Base-by-base conservation (phyloP, 2,329 filamentous ascomycete genomes). In the Clarireedia hainanense region DNA sequence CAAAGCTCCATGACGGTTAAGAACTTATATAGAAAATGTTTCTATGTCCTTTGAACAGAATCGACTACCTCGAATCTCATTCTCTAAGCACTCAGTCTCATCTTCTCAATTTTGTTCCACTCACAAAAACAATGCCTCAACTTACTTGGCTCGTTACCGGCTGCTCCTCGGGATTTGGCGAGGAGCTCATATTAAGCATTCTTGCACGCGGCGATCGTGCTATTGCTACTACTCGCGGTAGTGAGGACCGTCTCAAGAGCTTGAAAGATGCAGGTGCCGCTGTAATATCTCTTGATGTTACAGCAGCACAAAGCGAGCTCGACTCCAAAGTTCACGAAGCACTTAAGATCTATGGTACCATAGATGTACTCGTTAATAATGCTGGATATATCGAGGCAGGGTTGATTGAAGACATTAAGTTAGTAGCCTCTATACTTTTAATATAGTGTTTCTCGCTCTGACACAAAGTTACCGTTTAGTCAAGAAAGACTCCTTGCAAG, bases 251-350 rank as follows among this genome's bases (percentile, higher is more conserved):
- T 30, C 71, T 80, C 7, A 24, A 50, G 10, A 17, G 65, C 70
- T 72, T 80, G 3, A 68, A 70, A n/a, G 65, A 68, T 1, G 67
- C 67, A 1, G 76, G 77, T 6, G 76, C 77, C 2, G 59, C 71
- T 9, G 69, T 72, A 0, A 57, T 76, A 3, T 65, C 71, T 1
- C 72, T 81, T 20, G 79, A 81, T 56, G 73, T 79, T 5, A 78
- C 75, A 0, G 65, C 69, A 1, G 58, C 70, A 0, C 68, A 74
- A 15, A 55, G 59, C 0, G 67, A 66, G 1, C 69, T 80, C 36
- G 65, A 71, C 34, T 65, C 63, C 1, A 66, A 65, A 0, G 68
- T 77, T 10, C 63, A 72, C 52, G 57, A 65, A 34, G 67, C 66
- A 24, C 61, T 55, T 15, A 52, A 50, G n/a, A 68, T 63, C 1